Base-by-base conservation (phyloP, 129 eudicot species). In the Oenanthe sinensis region DNA sequence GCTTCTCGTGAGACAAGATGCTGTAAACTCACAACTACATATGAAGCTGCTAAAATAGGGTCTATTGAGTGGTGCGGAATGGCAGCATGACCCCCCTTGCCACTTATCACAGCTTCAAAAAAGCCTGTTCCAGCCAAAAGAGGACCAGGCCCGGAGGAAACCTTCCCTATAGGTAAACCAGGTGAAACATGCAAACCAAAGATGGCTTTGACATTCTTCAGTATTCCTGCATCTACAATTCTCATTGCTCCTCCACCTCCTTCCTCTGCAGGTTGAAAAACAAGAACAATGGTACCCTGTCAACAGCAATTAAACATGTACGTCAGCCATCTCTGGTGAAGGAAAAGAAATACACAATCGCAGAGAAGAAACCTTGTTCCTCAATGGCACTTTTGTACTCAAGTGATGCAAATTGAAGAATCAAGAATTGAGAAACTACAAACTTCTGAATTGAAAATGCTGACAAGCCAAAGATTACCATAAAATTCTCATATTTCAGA, bases 21-120 rank as follows among this genome's bases (percentile, higher is more conserved):
- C 75, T 95, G 98, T 75, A 95, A 85, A 84, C 97, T 92, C 68
- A 95, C 91, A 70, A 95, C 87, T 42, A 92, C 90, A 71, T 91
- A 91, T 77, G 98, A 91, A 77, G 97, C 97, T 30, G 97, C 99
- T 80, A 95, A 86, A 54, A 95, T 90, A 12, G 99, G 99, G 84
- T 95, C 99, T 0, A 95, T 93, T 17, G 97, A 90, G 76, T 95
- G 99, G 55, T 95, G 99, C 55, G 99, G 99, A 85, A 92, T 83
- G 79, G 99, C 99, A 49, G 99, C 99, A 83, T 95, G 99, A 48
- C 99, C 97, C 24, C 99, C 97, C 78, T 87, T 91, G 7, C 98
- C 98, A 6, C 90, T 87, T 80, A 95, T 88, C 14, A 88, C 86
- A 19, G 98, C 97, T 84, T 95, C 91, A 80, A 95, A 95, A 48